Evolutionary conservation across 2,329 filamentous ascomycete genomes (phyloP).

Genomic region (Escovopsis sp.): DNA sequence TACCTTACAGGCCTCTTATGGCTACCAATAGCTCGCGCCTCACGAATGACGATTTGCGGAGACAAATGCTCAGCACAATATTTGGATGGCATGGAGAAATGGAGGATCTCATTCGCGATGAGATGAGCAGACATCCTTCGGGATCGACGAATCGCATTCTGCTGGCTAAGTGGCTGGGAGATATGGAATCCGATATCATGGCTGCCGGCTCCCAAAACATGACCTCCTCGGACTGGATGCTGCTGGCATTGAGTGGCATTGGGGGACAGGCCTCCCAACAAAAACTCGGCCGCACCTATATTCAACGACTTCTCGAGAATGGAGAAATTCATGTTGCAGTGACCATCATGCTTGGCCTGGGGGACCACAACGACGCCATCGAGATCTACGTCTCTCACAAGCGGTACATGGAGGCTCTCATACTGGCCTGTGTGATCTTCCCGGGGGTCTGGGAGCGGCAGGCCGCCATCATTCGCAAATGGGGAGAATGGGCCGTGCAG

Average conservation of each 20-base stretch:
- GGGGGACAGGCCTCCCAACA: conserved; percentile 63
- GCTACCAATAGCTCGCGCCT: conserved; percentile 41
- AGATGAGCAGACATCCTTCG: conserved; percentile 57
- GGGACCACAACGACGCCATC: conserved; percentile 85
- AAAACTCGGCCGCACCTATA: conserved; percentile 79
- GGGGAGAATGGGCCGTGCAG: conserved; percentile 84
- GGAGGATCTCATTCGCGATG: conserved; percentile 67
- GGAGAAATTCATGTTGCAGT: conserved; percentile 86
- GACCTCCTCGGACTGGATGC: conserved; percentile 93
- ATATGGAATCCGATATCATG: conserved; percentile 70
- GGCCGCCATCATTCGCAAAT: conserved; percentile 75
- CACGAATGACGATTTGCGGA: conserved; percentile 66
- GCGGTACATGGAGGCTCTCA: conserved; percentile 81
- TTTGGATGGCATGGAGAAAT: conserved; percentile 86
- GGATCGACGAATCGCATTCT: conserved; percentile 70
- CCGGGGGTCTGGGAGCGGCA: conserved; percentile 86
- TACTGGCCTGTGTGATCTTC: conserved; percentile 71
- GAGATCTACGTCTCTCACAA: conserved; percentile 91
- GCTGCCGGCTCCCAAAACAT: conserved; percentile 69
- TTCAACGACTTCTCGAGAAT: conserved; percentile 76
- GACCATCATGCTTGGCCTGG: conserved; percentile 82
- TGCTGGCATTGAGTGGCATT: conserved; percentile 81
- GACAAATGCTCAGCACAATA: conserved; percentile 83
- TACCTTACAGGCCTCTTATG: conserved; percentile 62
- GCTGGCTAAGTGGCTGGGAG: conserved; percentile 83